Evolutionary conservation across 345 rosid species (phyloP), one percentile per base, ranked within the genome.

Genomic region (Erysimum cheiranthoides): DNA sequence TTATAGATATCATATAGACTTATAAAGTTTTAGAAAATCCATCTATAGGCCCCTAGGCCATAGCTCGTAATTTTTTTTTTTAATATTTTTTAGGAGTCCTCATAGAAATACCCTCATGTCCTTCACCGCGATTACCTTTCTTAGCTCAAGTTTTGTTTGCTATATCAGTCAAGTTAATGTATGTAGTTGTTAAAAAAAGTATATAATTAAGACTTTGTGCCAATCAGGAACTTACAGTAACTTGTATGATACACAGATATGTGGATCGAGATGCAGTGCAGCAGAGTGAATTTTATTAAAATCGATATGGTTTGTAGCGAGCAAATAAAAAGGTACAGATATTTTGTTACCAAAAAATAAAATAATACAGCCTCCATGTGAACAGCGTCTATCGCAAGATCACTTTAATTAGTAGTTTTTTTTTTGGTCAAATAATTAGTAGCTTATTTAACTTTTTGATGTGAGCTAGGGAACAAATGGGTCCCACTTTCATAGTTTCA

Each of bases 381-480:
- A 38, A 50, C 43, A 58, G 51, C 42, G 28, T 50, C 78, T 17
- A 68, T 50, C 39, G 79, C 13, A 67, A 67, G 53, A 51, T 50
- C 50, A 59, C 61, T 68, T 67, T 50, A 21, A 21, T 21, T 21
- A 21, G 25, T 21, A 21, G 25, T 1, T 21, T 21, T 21, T 21
- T 21, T 21, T 21, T 21, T 21, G 25, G 25, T 21, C 25, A 21
- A 21, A 21, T 21, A 21, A 21, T 21, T 21, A 21, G 1, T 21
- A 21, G 25, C 25, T 21, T 21, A 21, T 21, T 21, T 0, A 21
- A 66, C 42, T 46, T 34, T 40, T 42, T 59, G 53, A 59, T 59
- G 45, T 31, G 78, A 43, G 50, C 27, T 68, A 68, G 47, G 68
- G 62, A 75, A 68, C 73, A 60, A 50, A 68, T 40, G 62, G 78